Conservation (phyloP, 768 basidiomycete genomes). For the Tylopilus vinaceipallidus region DNA sequence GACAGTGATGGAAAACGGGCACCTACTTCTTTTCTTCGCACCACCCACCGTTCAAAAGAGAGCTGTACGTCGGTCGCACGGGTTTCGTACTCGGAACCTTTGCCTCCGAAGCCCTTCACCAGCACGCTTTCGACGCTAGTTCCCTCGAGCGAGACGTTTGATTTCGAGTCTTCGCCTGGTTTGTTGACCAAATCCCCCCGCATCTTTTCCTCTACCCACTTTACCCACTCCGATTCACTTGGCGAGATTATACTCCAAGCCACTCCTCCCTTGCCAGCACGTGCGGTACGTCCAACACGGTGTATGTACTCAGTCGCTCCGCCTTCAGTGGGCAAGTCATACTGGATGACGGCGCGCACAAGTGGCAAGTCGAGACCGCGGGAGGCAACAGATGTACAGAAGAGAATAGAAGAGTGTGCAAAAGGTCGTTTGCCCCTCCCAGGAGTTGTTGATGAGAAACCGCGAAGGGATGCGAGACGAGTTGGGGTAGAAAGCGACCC, state of each 20-base stretch:
- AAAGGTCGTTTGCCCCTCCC: constrained; percentile 30
- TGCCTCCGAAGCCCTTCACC: constrained; percentile 82
- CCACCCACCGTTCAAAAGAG: constrained; percentile 92
- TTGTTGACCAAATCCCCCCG: constrained; percentile 41
- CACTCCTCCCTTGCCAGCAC: constrained; percentile 93
- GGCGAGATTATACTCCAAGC: constrained; percentile 92
- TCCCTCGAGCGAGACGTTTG: constrained; percentile 51
- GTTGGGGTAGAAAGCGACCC: constrained; percentile 83
- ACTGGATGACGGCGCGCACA: constrained; percentile 93
- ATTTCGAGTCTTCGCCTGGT: constrained; percentile 30
- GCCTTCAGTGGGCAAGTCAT: constrained; percentile 96
- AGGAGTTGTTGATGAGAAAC: constrained; percentile 57
- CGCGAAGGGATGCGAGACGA: constrained; percentile 79
- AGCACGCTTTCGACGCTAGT: constrained; percentile 71
- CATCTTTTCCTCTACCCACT: constrained; percentile 88
- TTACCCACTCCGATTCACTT: constrained; percentile 85
- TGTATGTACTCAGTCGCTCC: constrained; percentile 97
- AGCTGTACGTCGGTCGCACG: constrained; percentile 96
- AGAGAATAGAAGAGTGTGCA: constrained; percentile 63
- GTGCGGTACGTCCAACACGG: constrained; percentile 94
- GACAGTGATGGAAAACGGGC: background rate
- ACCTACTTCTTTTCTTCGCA: constrained; percentile 66
- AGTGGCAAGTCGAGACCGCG: constrained; percentile 94
- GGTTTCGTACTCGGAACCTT: constrained; percentile 74
- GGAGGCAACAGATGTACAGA: constrained; percentile 98